A percentile compares a stretch with the other conserved stretches of the same genome.
phyloP scores from a whole-genome alignment of 192 early-diverging fungal genomes.

The Funneliformis geosporum region DNA sequence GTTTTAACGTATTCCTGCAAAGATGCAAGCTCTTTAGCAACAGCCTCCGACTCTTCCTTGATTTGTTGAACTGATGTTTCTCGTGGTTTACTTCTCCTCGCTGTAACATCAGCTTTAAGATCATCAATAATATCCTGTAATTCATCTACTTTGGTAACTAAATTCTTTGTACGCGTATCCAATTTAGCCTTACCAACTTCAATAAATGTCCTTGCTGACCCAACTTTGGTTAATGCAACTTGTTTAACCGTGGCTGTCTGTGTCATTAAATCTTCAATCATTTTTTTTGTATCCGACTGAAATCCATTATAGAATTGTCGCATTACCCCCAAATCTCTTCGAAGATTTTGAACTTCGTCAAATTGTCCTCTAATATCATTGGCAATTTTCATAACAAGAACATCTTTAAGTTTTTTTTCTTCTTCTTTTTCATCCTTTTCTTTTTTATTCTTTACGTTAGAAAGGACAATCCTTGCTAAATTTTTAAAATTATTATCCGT shows the following conservation, averaged over 20 bases:
- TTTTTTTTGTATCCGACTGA: conserved; percentile 44
- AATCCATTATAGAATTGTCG: conserved; percentile 56
- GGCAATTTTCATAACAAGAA: conserved; percentile 25
- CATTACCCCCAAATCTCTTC: conserved; percentile 51
- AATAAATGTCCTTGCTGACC: conserved; percentile 52
- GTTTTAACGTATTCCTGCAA: conserved; percentile 62
- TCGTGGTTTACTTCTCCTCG: conserved; percentile 65
- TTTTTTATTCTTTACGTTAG: conserved; percentile 31
- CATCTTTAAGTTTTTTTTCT: not conserved
- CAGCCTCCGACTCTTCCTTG: conserved; percentile 49
- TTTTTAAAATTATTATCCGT: not conserved
- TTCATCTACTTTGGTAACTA: conserved; percentile 61
- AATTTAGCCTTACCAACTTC: conserved; percentile 61
- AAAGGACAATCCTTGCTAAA: conserved; percentile 33
- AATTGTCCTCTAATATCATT: conserved; percentile 44
- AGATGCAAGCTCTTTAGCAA: conserved; percentile 53
- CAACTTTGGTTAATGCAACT: conserved; percentile 36
- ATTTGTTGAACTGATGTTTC: conserved; percentile 55
- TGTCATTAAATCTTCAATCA: conserved; percentile 44
- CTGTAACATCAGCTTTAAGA: conserved; percentile 72
- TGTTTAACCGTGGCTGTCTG: conserved; percentile 42
- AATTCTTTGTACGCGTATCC: conserved; percentile 50
- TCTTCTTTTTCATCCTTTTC: not conserved
- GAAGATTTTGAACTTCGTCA: conserved; percentile 49
- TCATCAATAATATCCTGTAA: conserved; percentile 69